Percentiles rank a stretch among this genome's conserved stretches.
phyloP scores from a whole-genome alignment of 345 rosid species.

The Geranium brycei region DNA sequence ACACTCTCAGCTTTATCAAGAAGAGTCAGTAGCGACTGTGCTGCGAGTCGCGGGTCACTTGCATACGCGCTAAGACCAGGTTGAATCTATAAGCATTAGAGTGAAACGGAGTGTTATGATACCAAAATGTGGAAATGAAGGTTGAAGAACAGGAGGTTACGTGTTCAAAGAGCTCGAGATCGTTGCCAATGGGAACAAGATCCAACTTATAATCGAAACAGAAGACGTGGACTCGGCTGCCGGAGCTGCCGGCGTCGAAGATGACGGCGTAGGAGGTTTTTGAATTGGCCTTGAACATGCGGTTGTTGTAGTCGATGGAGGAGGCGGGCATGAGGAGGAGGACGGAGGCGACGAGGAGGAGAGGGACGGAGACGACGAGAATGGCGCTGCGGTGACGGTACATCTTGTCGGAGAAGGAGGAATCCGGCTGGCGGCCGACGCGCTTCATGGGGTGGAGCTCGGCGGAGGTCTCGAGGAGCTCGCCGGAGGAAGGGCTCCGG shows the following conservation, averaged over 20 bases:
- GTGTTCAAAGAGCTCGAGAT: slow-evolving; percentile 75
- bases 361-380: slow-evolving; percentile 51
- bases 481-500: slow-evolving; percentile 63
- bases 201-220: slow-evolving; percentile 82
- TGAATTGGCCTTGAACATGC: slow-evolving; percentile 28
- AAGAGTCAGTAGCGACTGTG: slow-evolving; percentile 48
- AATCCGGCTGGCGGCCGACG: slow-evolving; percentile 31
- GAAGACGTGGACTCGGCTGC: slow-evolving; percentile 88
- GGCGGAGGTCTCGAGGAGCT: slow-evolving; percentile 26
- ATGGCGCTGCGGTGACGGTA: slow-evolving; percentile 50
- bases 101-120: too few species aligned
- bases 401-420: slow-evolving; percentile 66
- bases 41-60: slow-evolving; percentile 58
- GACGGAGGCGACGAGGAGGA: slow-evolving; percentile 44
- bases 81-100: slow-evolving; percentile 31
- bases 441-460: slow-evolving; percentile 35
- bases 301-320: slow-evolving; percentile 27
- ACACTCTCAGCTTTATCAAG: slow-evolving; percentile 77
- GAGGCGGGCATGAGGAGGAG: slow-evolving; percentile 49
- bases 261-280: slow-evolving; percentile 54
- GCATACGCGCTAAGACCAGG: slow-evolving; percentile 87
- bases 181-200: slow-evolving; percentile 79
- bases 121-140: too few species aligned
- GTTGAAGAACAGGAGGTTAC: slow-evolving; percentile 16
- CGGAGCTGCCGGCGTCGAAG: slow-evolving; percentile 94